Evolutionary conservation across 805 yeast species (phyloP).

Genomic region (Wickerhamiella domercqiae): DNA sequence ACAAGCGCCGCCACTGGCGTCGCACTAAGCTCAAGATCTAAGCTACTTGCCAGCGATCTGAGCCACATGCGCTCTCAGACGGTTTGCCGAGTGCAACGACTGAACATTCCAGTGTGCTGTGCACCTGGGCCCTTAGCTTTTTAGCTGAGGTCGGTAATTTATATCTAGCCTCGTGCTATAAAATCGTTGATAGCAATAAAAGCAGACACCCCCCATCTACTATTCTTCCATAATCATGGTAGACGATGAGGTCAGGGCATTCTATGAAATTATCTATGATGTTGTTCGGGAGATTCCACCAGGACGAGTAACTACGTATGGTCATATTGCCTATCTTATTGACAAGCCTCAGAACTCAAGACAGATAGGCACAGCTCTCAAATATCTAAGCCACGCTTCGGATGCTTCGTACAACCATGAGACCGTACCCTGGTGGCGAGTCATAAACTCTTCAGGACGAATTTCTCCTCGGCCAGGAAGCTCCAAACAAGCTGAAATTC

Average conservation of each 20-base stretch:
- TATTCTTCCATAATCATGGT: background rate
- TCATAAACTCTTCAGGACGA: slow-evolving; percentile 45
- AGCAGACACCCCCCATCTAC: background rate
- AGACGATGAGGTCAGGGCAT: slow-evolving; percentile 35
- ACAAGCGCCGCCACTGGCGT: slow-evolving; percentile 99
- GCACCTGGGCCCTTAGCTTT: no score
- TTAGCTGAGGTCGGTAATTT: no score
- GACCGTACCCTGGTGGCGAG: slow-evolving; percentile 71
- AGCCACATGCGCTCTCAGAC: background rate
- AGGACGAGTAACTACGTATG: slow-evolving; percentile 58
- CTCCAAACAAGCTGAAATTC: slow-evolving; percentile 30
- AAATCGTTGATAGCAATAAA: no score
- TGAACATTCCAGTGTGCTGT: no score
- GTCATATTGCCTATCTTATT: slow-evolving; percentile 54
- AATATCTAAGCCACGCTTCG: slow-evolving; percentile 28
- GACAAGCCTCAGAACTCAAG: slow-evolving; percentile 52
- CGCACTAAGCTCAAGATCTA: slow-evolving; percentile 97
- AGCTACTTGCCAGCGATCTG: slow-evolving; percentile 22
- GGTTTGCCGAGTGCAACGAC: slow-evolving; percentile 1
- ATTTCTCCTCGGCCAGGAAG: slow-evolving; percentile 39
- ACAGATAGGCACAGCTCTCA: slow-evolving; percentile 59
- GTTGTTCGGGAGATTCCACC: slow-evolving; percentile 39
- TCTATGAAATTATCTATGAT: slow-evolving; percentile 46
- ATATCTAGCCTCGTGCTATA: no score
- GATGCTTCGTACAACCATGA: slow-evolving; percentile 20